Evolutionary conservation across 176 grass and related monocot species (phyloP).

Genomic region (Poa pratensis): DNA sequence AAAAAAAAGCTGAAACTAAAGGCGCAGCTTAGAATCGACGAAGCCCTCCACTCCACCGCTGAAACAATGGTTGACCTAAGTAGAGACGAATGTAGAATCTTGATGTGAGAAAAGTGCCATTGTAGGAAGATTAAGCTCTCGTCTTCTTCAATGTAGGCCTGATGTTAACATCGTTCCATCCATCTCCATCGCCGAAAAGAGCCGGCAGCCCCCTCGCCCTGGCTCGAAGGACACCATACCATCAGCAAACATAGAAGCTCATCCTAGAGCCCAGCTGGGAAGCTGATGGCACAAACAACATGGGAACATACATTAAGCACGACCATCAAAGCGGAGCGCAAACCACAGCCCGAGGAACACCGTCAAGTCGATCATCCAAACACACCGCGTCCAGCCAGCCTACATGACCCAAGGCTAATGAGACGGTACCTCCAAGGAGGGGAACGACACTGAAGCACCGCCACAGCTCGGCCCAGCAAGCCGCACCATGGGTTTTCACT

Average conservation of each 20-base stretch:
- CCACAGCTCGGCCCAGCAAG: not conserved
- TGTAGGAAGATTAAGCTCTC: not conserved
- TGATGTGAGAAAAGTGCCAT: not conserved
- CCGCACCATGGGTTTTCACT: not conserved
- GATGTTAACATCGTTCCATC: not conserved
- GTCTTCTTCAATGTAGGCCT: not conserved
- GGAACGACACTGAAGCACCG: not conserved
- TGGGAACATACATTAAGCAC: not conserved
- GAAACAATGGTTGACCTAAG: not conserved
- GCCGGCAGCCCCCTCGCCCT: not conserved
- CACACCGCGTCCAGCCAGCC: not conserved
- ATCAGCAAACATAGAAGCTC: not conserved
- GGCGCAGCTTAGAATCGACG: not conserved
- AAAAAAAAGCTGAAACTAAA: not conserved
- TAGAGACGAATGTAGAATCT: not conserved
- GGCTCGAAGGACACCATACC: not conserved
- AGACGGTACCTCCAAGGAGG: not conserved
- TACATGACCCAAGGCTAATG: not conserved
- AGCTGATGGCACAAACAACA: not conserved
- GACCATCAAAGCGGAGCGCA: not conserved
- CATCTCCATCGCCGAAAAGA: not conserved
- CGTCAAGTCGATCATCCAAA: not conserved
- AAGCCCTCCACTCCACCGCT: not conserved
- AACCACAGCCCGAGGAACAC: not conserved
- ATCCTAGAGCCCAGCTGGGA: not conserved